Evolutionary conservation across 2,329 filamentous ascomycete species (phyloP), one percentile per base, ranked within the genome.

Genomic region (Penicillium frequentans): DNA sequence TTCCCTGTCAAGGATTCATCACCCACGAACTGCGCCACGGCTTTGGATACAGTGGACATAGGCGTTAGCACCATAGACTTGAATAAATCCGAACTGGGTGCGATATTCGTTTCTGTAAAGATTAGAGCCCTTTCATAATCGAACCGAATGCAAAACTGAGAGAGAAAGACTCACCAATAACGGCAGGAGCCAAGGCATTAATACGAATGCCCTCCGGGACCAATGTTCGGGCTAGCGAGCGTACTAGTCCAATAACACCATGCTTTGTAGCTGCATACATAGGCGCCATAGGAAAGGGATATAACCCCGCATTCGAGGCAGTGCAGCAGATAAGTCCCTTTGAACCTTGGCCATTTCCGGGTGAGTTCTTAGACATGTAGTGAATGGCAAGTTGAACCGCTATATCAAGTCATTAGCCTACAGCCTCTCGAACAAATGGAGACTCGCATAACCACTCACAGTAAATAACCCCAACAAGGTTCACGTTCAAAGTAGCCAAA

Each of bases 291-390:
- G 80, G 77, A 54, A 84, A 82, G 0, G 80, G 73, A 59, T 84
- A 84, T 1, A 84, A 50, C 0, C 81, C 82, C 1, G 79, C 81
- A 64, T 82, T 83, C 4, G 81, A 83, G 0, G 81, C 77, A 0
- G 82, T 84, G 70, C 81, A 83, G 50, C 84, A 74, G 43, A 84
- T 81, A 7, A 72, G 73, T 0, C 81, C 80, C 26, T 74, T 71
- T n/a, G 74, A 62, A 66, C 26, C 61, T 6, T 21, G 16, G 3
- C 24, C 35, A 59, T 70, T 57, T 1, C 1, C 19, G 1, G 69
- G 62, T 3, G 55, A 47, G 52, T 81, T 82, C 62, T 78, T 80
- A 23, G 73, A 70, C 69, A 84, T 79, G 58, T 84, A 84, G 60
- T 82, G 75, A 8, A 75, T 73, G 0, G 75, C 81, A 11, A 84